Evolutionary conservation across 2,329 filamentous ascomycete species (phyloP), one percentile per base, ranked within the genome.

Genomic region (Ilyonectria robusta): DNA sequence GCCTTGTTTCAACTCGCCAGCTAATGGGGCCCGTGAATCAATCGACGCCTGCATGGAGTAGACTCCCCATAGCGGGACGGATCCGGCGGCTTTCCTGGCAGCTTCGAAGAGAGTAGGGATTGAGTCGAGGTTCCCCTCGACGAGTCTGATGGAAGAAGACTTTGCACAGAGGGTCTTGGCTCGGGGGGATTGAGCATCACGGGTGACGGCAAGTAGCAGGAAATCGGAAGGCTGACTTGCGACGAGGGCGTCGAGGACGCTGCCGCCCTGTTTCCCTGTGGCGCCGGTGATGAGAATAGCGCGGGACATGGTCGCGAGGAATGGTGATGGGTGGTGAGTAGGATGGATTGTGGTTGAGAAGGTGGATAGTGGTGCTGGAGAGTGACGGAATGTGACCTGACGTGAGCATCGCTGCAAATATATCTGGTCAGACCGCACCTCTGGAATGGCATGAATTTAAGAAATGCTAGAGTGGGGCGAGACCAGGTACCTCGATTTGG

Each of bases 1-100:
- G 15, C 69, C 69, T 37, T 70, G 69, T 5, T 51, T 55, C 0
- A 72, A 37, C 2, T 72, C 70, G 0, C 67, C 64, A 2, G 72
- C 69, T 0, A 72, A 46, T 1, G 69, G 67, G 7, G 63, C 58
- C 0, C 64, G 64, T n/a, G 68, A 72, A 5, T 70, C 70, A 47
- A 70, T 60, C 3, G 69, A 68, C 0, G 68, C n/a, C 15, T 72
- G 70, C 1, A 72, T 67, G n/a, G 69, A 70, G 55, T 70, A 72
- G 4, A 72, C 67, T 0, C 23, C 23, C 23, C 23, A 23, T 23
- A 23, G 23, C 23, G 23, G 23, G 23, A 23, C 23, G 23, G 23
- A 19, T 29, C 67, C 64, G 11, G 69, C 66, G n/a, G 59, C 69
- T 42, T 56, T 35, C 35, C 63, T 59, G 23, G 68, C 69, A 17